Base-by-base conservation (phyloP, 495 filamentous ascomycete genomes). In the Bombardia bombarda region DNA sequence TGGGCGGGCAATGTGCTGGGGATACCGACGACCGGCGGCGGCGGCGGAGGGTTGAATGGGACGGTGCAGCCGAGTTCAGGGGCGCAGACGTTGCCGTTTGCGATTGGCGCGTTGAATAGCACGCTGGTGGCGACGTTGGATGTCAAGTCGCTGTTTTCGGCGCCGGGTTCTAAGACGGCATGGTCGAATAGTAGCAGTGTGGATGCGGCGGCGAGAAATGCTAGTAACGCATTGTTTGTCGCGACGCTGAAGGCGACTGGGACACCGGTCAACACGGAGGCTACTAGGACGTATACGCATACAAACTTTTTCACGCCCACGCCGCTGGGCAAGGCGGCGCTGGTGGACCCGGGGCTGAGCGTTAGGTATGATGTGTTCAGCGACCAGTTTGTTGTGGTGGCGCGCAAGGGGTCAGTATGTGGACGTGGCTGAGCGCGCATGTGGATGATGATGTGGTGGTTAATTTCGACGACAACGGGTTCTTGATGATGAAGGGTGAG, bases 401-500 rank as follows among this genome's bases (percentile, higher is more conserved):
- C 81, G 0, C 73, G 66, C 26, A 68, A 20, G 80, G 74, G 0
- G 67, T 80, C 0, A 79, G 81, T 1, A 67, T 80, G 9, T 84
- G 80, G 66, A 82, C 80, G 3, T 86, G 82, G 82, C 61, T 86
- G 2, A 77, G 78, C 43, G 46, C 47, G 0, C 40, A 38, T 12
- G 68, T 81, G 38, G 74, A 74, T 1, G 54, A 56, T 7, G 65
- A 70, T 6, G 62, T 72, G 12, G 63, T 83, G 16, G 66, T 78
- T 1, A 72, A 75, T 42, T 84, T 84, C 49, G 72, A 80, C 13
- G 62, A 72, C 2, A 86, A 84, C 49, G 65, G 64, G 0, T 84
- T 86, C 47, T 66, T 74, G 44, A 44, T 84, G 21, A 42, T 70
- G 43, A 70, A 71, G 10, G 74, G 74, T 1, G 66, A 80, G 41